Base-by-base conservation (phyloP, 1,139 yeast genomes). In the Blastobotrys capitulatus region DNA sequence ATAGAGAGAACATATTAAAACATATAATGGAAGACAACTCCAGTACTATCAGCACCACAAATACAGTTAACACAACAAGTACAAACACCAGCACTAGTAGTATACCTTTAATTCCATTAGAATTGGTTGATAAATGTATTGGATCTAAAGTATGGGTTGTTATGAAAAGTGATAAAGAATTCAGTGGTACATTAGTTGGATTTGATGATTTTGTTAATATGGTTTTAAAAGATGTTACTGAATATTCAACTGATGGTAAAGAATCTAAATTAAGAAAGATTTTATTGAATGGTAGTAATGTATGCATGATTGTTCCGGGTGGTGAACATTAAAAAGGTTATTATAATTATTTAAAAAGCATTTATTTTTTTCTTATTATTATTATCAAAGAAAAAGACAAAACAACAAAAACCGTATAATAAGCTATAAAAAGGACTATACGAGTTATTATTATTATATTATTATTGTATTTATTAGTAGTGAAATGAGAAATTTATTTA, bases 141-240 rank as follows among this genome's bases (percentile, higher is more conserved):
- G 96, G 96, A 18, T 79, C 87, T 46, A 75, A 77, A 52, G 81
- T 92, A 47, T 80, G 87, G 75, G 88, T 90, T 31, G 76, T 90
- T 51, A 75, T 89, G 75, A 82, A 86, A 57, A 42, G 48, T 25
- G 52, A 50, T 35, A 50, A 49, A 40, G 97, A 90, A 66, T 92
- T 89, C 66, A 77, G 79, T 25, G 98, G 98, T 2, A 86, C 83
- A 9, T 74, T 92, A 48, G 79, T 85, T 26, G 98, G 97, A 0
- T 90, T 92, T 66, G 98, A 92, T 66, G 97, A 92, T 67, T 90
- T 83, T 61, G 97, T 92, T 54, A 92, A 92, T 67, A 83, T 90
- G 74, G 96, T 92, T 10, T 76, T 90, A 54, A 86, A 85, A 61
- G 83, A 88, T 60, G 97, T 86, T 34, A 77, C 78, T 8, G 97